Percentiles rank a stretch among this genome's conserved stretches.
Conservation (phyloP, 1,284 basidiomycete genomes). For the Gymnopus androsaceus region DNA sequence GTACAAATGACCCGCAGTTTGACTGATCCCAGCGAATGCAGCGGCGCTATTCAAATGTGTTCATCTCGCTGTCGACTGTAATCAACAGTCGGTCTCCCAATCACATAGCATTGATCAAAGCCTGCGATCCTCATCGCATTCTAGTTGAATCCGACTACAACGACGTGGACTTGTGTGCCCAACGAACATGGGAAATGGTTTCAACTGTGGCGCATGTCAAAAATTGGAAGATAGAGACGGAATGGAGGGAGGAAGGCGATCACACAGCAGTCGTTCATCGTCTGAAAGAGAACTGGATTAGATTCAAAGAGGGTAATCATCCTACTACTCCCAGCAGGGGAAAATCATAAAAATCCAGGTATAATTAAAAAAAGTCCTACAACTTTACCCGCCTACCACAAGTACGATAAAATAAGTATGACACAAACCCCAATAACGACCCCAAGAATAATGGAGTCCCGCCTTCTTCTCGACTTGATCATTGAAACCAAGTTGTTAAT, state of each 20-base stretch:
- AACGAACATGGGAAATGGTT: slow-evolving; percentile 72
- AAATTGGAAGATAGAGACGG: slow-evolving; percentile 65
- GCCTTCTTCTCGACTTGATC: slow-evolving; percentile 87
- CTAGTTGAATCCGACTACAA: slow-evolving; percentile 80
- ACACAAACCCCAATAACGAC: slow-evolving; percentile 84
- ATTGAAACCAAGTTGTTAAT: slow-evolving; percentile 90
- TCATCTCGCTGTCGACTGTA: slow-evolving; percentile 75
- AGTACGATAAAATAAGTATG: slow-evolving; percentile 78
- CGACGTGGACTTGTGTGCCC: slow-evolving; percentile 50
- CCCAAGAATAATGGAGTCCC: slow-evolving; percentile 91
- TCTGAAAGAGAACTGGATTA: slow-evolving; percentile 67
- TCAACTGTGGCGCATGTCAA: slow-evolving; percentile 60
- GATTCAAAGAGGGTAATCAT: slow-evolving; percentile 55
- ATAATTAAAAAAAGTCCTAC: background rate
- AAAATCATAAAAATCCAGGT: no score
- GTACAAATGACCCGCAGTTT: no score
- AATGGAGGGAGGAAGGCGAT: slow-evolving; percentile 48
- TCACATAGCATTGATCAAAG: slow-evolving; percentile 58
- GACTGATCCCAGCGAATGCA: slow-evolving; percentile 35
- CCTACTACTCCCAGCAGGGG: slow-evolving; percentile 5
- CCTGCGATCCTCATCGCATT: slow-evolving; percentile 60
- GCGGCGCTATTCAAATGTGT: slow-evolving; percentile 70
- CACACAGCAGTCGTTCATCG: slow-evolving; percentile 60
- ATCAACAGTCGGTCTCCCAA: slow-evolving; percentile 72
- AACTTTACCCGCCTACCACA: slow-evolving; percentile 39